Percentiles rank a stretch among this genome's conserved stretches.
Conservation (phyloP, 2,329 filamentous ascomycete species). For the Neonectria coccinea region DNA sequence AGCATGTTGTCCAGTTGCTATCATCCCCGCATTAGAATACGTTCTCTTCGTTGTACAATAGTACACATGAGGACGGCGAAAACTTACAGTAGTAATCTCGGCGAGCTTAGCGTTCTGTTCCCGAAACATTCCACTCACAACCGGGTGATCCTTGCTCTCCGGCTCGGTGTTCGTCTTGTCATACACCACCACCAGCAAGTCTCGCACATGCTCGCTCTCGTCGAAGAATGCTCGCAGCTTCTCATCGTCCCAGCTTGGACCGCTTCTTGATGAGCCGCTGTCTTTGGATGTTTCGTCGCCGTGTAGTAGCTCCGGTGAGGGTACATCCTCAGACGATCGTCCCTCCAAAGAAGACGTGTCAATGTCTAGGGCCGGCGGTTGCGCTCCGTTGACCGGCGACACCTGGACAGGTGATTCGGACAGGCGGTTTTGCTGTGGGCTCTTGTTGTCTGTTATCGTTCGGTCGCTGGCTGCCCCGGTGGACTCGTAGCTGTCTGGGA, state of each 20-base stretch:
- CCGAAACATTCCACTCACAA: conserved; percentile 82
- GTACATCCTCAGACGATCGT: conserved; percentile 71
- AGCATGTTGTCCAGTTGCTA: conserved; percentile 88
- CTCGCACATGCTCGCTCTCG: conserved; percentile 86
- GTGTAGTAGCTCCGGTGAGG: conserved; percentile 71
- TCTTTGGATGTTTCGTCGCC: conserved; percentile 55
- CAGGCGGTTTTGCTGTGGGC: conserved; percentile 57
- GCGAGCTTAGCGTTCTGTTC: conserved; percentile 88
- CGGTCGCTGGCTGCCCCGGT: conserved; percentile 50
- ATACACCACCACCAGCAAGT: conserved; percentile 91
- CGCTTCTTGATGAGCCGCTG: conserved; percentile 51
- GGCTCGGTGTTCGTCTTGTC: conserved; percentile 88
- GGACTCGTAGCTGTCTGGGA: conserved; percentile 56
- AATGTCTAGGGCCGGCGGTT: conserved; percentile 74
- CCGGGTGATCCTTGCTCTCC: conserved; percentile 84
- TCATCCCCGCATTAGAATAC: conserved; percentile 32
- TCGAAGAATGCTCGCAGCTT: conserved; percentile 91
- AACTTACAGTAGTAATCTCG: conserved; percentile 81
- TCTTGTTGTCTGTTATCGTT: conserved; percentile 43
- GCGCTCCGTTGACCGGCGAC: conserved; percentile 53
- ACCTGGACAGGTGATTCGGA: conserved; percentile 78
- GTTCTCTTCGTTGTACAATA: background rate
- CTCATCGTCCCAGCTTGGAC: conserved; percentile 83
- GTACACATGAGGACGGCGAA: background rate
- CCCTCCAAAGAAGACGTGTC: conserved; percentile 79